These are phyloP conservation scores for Panicum hallii DNA, from an alignment of 202 grass and related monocot genomes.

Conservation along the genomic window DNA sequence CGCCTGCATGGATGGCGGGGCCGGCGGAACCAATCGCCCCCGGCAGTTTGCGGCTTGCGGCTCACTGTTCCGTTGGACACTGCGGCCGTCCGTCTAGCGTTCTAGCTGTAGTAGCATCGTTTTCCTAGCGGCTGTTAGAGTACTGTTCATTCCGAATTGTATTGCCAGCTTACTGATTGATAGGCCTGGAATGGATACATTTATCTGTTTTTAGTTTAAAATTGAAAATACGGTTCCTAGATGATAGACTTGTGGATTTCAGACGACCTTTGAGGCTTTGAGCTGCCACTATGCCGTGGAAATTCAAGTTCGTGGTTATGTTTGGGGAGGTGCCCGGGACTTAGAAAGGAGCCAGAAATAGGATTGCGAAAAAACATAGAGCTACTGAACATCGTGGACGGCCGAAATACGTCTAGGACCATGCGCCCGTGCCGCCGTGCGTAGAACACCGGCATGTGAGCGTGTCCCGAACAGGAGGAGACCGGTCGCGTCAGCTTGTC, in stretches of 20 bases:
- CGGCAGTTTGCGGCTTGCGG: constrained; percentile 44
- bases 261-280: too few species aligned
- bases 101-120: not conserved
- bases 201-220: not conserved
- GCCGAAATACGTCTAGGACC: constrained; percentile 6
- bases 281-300: too few species aligned
- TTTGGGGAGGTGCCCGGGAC: too few species aligned
- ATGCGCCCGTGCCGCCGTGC: not conserved
- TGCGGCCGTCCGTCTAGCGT: not conserved
- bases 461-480: constrained; percentile 7
- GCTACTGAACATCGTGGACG: not conserved
- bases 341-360: too few species aligned
- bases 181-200: not conserved
- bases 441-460: constrained; percentile 6
- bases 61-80: not conserved
- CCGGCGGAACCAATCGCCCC: constrained; percentile 55
- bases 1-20: constrained; percentile 59
- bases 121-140: not conserved
- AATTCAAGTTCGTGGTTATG: too few species aligned
- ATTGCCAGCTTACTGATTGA: not conserved
- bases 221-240: not conserved
- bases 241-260: too few species aligned
- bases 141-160: not conserved
- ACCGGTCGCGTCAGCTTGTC: constrained; percentile 33
- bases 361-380: not conserved